Conservation (phyloP, 352 stramenopile genomes). For the Globisporangium polare region DNA sequence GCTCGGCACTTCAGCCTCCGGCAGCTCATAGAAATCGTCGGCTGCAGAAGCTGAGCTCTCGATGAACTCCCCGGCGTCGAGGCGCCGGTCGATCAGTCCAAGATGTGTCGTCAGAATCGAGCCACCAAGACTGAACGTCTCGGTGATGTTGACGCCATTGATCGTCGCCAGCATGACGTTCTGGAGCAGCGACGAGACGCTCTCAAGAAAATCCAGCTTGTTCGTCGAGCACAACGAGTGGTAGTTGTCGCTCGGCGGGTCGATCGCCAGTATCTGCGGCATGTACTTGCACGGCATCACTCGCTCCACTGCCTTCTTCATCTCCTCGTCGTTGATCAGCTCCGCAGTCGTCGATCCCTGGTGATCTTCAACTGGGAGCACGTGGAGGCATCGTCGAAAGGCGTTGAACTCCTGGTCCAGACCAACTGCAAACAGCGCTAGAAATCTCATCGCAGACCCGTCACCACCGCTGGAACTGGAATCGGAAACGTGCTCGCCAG, state of each 20-base stretch:
- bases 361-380: conserved; percentile 23
- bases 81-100: conserved; percentile 23
- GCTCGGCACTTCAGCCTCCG: conserved; percentile 27
- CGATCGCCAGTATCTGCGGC: conserved; percentile 42
- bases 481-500: background rate
- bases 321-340: conserved; percentile 25
- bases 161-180: conserved; percentile 68
- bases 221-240: conserved; percentile 29
- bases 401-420: conserved; percentile 66
- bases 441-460: conserved; percentile 13
- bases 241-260: conserved; percentile 38
- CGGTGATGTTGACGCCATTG: conserved; percentile 32
- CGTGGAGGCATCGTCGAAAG: conserved; percentile 59
- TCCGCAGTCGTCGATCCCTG: conserved; percentile 19
- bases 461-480: background rate
- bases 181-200: conserved; percentile 52
- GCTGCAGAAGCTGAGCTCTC: conserved; percentile 19
- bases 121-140: conserved; percentile 25
- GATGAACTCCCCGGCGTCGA: conserved; percentile 41
- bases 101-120: conserved; percentile 17
- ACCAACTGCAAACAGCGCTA: conserved; percentile 54
- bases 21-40: conserved; percentile 25
- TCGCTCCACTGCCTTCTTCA: conserved; percentile 38
- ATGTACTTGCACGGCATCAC: conserved; percentile 39
- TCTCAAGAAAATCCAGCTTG: conserved; percentile 54